Evolutionary conservation across 768 basidiomycete species (phyloP).

Genomic region (Amanita polypyramis): DNA sequence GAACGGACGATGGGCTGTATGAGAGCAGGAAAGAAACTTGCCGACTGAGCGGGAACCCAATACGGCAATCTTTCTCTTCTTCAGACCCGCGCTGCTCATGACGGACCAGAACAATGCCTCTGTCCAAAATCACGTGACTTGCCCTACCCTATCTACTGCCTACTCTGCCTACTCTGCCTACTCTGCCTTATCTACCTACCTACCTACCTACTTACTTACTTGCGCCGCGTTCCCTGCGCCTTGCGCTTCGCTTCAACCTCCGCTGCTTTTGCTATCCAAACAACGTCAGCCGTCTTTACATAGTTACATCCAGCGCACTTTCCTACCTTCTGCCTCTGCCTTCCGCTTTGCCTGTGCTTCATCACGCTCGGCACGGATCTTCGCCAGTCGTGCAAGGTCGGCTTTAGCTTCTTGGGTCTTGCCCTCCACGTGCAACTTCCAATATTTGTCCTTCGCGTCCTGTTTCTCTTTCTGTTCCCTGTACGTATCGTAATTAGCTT

Average conservation of each 20-base stretch:
- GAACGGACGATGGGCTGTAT: not conserved
- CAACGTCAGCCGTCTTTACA: not conserved
- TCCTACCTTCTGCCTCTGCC: slow-evolving; percentile 77
- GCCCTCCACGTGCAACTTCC: slow-evolving; percentile 76
- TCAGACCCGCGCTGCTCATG: slow-evolving; percentile 31
- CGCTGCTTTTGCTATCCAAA: slow-evolving; percentile 45
- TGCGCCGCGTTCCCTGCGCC: slow-evolving; percentile 24
- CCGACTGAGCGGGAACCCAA: slow-evolving; percentile 87
- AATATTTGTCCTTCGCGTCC: slow-evolving; percentile 79
- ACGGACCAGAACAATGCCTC: not conserved
- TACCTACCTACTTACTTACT: too few species aligned
- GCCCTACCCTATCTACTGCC: not conserved
- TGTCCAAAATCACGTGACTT: not conserved
- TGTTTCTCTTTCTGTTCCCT: slow-evolving; percentile 92
- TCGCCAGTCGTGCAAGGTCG: slow-evolving; percentile 77
- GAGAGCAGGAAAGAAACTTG: slow-evolving; percentile 25
- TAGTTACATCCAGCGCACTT: not conserved
- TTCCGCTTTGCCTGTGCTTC: slow-evolving; percentile 80
- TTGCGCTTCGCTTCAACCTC: slow-evolving; percentile 55
- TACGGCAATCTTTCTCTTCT: slow-evolving; percentile 84
- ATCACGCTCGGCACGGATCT: slow-evolving; percentile 83
- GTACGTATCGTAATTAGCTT: slow-evolving; percentile 3
- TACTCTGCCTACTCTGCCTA: too few species aligned
- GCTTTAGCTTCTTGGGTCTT: slow-evolving; percentile 88
- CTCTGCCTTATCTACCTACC: too few species aligned